A percentile compares a stretch with the other conserved stretches of the same genome.
These are phyloP conservation scores for Tilletia walkeri DNA, from an alignment of 1,284 basidiomycete genomes.

Conservation along the genomic window DNA sequence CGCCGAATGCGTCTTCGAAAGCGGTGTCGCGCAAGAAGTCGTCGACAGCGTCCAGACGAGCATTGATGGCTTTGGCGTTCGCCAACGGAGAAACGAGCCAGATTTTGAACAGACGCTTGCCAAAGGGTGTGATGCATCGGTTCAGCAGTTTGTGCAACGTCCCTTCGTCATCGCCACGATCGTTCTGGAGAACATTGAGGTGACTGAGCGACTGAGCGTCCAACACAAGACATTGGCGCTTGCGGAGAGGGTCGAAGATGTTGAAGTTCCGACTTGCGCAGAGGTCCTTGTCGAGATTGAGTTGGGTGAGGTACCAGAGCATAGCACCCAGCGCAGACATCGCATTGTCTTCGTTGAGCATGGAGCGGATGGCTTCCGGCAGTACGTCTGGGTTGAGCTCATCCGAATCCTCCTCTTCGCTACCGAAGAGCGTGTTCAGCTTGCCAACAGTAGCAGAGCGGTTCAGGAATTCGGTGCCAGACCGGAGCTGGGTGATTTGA, in stretches of 20 bases:
- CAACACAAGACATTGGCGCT: conserved; percentile 42
- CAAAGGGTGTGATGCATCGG: conserved; percentile 53
- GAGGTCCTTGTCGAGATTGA: conserved; percentile 51
- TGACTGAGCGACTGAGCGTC: conserved; percentile 53
- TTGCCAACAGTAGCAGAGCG: conserved; percentile 35
- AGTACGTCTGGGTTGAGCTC: conserved; percentile 28
- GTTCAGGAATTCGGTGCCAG: conserved; percentile 47
- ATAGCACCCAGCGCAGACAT: conserved; percentile 50
- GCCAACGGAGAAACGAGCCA: conserved; percentile 52
- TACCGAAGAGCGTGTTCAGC: conserved; percentile 40
- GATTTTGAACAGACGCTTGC: conserved; percentile 53
- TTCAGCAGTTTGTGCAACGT: conserved; percentile 53
- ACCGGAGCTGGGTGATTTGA: conserved; percentile 51
- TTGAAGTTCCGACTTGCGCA: conserved; percentile 53
- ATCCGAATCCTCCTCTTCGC: conserved; percentile 28
- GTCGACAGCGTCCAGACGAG: conserved; percentile 51
- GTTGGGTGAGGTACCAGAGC: conserved; percentile 50
- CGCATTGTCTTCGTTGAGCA: conserved; percentile 38
- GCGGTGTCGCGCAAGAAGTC: conserved; percentile 37
- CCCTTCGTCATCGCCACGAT: conserved; percentile 50
- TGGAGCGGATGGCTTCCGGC: conserved; percentile 42
- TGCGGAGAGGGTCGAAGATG: conserved; percentile 44
- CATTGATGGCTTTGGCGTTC: conserved; percentile 38
- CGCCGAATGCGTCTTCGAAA: conserved; percentile 44
- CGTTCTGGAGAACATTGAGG: conserved; percentile 53